These are phyloP conservation scores for Aquanectria penicillioides DNA, from an alignment of 2,329 filamentous ascomycete species.

Conservation along the genomic window DNA sequence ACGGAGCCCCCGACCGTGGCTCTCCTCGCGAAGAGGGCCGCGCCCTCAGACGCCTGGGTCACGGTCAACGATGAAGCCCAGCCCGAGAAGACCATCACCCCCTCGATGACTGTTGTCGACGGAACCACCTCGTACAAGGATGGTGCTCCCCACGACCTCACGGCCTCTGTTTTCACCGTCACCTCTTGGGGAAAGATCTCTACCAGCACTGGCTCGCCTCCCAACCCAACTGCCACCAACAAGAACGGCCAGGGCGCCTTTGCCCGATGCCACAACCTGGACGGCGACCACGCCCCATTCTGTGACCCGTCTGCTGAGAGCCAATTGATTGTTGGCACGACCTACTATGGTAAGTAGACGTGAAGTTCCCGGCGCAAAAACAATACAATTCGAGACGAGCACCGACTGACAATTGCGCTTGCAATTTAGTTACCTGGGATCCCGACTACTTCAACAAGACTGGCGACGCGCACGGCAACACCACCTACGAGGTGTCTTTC, in stretches of 20 bases:
- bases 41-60: slow-evolving; percentile 61
- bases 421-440: slow-evolving; percentile 64
- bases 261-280: slow-evolving; percentile 58
- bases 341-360: slow-evolving; percentile 60
- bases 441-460: slow-evolving; percentile 58
- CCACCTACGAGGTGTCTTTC: slow-evolving; percentile 45
- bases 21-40: slow-evolving; percentile 39
- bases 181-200: slow-evolving; percentile 49
- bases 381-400: too few species aligned
- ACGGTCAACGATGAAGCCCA: slow-evolving; percentile 58
- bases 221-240: slow-evolving; percentile 55
- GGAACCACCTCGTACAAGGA: slow-evolving; percentile 54
- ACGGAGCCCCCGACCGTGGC: slow-evolving; percentile 24
- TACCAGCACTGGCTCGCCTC: slow-evolving; percentile 55
- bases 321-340: slow-evolving; percentile 55
- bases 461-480: slow-evolving; percentile 42
- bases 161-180: slow-evolving; percentile 54
- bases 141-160: slow-evolving; percentile 57
- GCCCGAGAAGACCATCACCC: slow-evolving; percentile 59
- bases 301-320: slow-evolving; percentile 58
- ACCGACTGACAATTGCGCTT: slow-evolving; percentile 8
- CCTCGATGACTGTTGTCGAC: slow-evolving; percentile 55
- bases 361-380: too few species aligned
- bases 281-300: slow-evolving; percentile 60
- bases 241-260: slow-evolving; percentile 59